Evolutionary conservation across 1,284 basidiomycete genomes (phyloP).

Genomic region (Malassezia pachydermatis): DNA sequence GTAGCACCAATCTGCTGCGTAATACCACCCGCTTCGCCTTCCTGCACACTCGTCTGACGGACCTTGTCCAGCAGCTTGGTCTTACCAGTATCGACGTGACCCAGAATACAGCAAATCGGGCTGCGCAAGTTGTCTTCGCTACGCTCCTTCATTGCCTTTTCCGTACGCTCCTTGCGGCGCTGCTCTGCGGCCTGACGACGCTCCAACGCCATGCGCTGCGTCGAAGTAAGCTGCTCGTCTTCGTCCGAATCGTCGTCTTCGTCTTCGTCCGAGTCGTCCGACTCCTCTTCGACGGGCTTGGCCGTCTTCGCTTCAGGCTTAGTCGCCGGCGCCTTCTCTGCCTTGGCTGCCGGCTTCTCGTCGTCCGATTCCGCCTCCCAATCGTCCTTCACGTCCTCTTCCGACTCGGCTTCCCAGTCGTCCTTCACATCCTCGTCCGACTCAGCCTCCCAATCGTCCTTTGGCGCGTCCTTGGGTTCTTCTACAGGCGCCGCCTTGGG

Average conservation of each 20-base stretch:
- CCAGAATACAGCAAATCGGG: constrained; percentile 98
- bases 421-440: constrained; percentile 40
- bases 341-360: constrained; percentile 52
- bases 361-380: constrained; percentile 51
- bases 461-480: constrained; percentile 34
- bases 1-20: constrained; percentile 99
- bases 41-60: constrained; percentile 98
- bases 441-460: constrained; percentile 28
- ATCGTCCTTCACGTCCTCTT: constrained; percentile 44
- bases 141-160: constrained; percentile 74
- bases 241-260: constrained; percentile 51
- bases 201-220: constrained; percentile 58
- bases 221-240: constrained; percentile 47
- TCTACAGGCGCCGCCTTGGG: constrained; percentile 35
- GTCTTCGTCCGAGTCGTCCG: constrained; percentile 55
- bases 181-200: constrained; percentile 73
- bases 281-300: constrained; percentile 47
- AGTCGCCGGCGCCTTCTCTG: constrained; percentile 11
- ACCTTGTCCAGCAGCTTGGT: constrained; percentile 99
- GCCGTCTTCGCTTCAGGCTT: constrained; percentile 9
- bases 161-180: constrained; percentile 68
- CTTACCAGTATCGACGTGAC: constrained; percentile 99
- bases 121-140: constrained; percentile 83
- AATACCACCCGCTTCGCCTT: constrained; percentile 98
- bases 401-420: constrained; percentile 24